Percentiles rank a stretch among this genome's conserved stretches.
Evolutionary conservation across 495 filamentous ascomycete genomes (phyloP).

Genomic region (Hyphodiscus hymeniophilus): DNA sequence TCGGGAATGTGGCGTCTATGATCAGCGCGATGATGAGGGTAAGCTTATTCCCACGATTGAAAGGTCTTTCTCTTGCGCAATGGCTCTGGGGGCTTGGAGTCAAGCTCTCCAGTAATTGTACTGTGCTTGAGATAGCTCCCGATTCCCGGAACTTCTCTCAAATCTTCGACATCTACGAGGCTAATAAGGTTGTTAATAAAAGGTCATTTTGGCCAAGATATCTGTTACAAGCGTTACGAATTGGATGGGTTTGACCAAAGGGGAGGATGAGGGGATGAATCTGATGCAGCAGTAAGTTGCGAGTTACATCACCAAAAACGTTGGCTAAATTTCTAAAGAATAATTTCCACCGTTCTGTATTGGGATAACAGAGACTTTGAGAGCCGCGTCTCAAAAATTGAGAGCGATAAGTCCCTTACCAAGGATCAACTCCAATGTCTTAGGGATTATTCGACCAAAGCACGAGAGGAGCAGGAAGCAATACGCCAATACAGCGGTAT

Average conservation of each 20-base stretch:
- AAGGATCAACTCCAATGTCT: conserved; percentile 43
- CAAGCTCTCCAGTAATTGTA: too few relatives aligned
- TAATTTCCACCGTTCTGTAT: conserved; percentile 51
- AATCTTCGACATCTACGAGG: too few relatives aligned
- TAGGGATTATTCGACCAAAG: conserved; percentile 34
- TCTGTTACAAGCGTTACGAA: conserved; percentile 53
- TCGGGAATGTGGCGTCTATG: conserved; percentile 64
- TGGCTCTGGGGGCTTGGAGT: too few relatives aligned
- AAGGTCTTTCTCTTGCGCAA: too few relatives aligned
- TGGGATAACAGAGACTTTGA: conserved; percentile 54
- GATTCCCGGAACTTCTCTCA: too few relatives aligned
- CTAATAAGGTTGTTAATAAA: too few relatives aligned
- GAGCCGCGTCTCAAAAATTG: conserved; percentile 43
- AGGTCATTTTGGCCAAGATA: conserved; percentile 55
- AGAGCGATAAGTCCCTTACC: conserved; percentile 34
- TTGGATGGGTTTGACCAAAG: conserved; percentile 54
- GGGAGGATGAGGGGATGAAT: conserved; percentile 60
- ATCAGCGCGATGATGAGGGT: conserved; percentile 55
- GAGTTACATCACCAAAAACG: too few relatives aligned
- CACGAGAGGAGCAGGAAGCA: conserved; percentile 40
- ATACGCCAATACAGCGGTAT: conserved; percentile 31
- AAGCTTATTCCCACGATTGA: too few relatives aligned
- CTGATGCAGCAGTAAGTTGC: conserved; percentile 38
- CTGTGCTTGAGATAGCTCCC: too few relatives aligned
- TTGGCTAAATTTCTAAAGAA: conserved; percentile 38